Conservation (phyloP, 179 eudicot species). For the Gypsophila paniculata region DNA sequence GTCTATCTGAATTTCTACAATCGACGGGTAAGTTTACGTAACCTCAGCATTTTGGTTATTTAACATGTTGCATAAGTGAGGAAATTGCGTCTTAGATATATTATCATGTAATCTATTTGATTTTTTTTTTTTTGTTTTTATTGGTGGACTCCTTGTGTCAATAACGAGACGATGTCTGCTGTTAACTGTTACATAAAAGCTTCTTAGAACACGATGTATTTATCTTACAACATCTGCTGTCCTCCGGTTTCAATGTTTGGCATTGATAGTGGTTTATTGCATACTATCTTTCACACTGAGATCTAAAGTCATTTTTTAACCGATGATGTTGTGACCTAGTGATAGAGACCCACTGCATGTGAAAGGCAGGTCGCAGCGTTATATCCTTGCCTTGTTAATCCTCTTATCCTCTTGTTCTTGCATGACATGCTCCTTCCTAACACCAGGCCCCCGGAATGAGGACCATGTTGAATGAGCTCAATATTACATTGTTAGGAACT, state of each 20-base stretch:
- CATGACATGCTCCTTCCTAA: conserved; percentile 15
- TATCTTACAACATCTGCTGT: neutral
- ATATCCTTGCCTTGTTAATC: neutral
- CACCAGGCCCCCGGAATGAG: conserved; percentile 87
- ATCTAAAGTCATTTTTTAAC: too few species aligned
- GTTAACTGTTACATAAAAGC: neutral
- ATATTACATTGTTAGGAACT: conserved; percentile 63
- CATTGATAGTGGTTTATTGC: neutral
- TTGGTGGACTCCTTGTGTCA: neutral
- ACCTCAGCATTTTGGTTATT: too few species aligned
- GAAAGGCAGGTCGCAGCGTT: too few species aligned
- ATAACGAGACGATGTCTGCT: neutral
- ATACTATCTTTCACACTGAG: neutral
- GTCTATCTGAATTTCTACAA: conserved; percentile 79
- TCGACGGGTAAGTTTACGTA: conserved; percentile 49
- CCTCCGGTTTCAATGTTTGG: neutral
- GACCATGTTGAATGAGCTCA: conserved; percentile 75
- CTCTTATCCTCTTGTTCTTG: neutral
- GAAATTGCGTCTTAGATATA: too few species aligned
- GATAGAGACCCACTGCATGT: too few species aligned
- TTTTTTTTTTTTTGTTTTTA: too few species aligned
- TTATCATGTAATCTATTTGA: too few species aligned
- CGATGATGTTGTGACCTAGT: too few species aligned
- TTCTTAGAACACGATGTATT: neutral
- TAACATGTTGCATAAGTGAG: too few species aligned